Evolutionary conservation across 2,329 filamentous ascomycete genomes (phyloP), one percentile per base, ranked within the genome.

Genomic region (Colletotrichum sp.): DNA sequence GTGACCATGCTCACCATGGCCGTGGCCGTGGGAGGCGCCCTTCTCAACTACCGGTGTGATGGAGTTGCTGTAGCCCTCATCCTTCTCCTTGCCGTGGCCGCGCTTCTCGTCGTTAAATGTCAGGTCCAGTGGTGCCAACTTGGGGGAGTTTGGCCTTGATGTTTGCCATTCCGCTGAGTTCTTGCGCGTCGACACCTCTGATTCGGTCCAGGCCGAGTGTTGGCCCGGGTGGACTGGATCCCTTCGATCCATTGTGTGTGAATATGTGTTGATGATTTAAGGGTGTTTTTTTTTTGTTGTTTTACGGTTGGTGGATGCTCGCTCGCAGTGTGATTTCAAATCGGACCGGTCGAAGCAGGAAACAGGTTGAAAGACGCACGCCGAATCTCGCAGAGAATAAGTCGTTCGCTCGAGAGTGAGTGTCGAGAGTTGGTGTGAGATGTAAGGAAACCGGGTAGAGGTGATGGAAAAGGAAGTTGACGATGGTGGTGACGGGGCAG

Each of bases 41-140:
- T 76, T 78, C 36, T 77, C 77, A 18, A 77, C 39, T 8, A 69
- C 52, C 3, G 77, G 77, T 7, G 77, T 78, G 68, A 71, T 59
- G 34, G 66, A 48, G n/a, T 68, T 68, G 72, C n/a, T 59, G 67
- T 71, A 75, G 13, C 26, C 71, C n/a, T 8, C 57, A 16, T 61
- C 59, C 28, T 61, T 32, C 59, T 61, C 32, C 30, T 61, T 21
- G 0, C 13, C n/a, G 4, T 32, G 28, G 6, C 32, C 18, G 13
- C 66, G 34, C 43, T 63, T 72, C 24, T 76, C 73, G n/a, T 24
- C 73, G 9, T 24, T 63, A 32, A 77, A 76, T 24, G 48, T n/a
- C 36, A 76, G 26, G 36, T 77, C 69, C 24, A 77, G 74, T 16
- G 66, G 68, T 52, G 70, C 48, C 52, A 74, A n/a, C 57, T 75